Conservation (phyloP, 2,329 filamentous ascomycete species). For the Penicillium glabrum region DNA sequence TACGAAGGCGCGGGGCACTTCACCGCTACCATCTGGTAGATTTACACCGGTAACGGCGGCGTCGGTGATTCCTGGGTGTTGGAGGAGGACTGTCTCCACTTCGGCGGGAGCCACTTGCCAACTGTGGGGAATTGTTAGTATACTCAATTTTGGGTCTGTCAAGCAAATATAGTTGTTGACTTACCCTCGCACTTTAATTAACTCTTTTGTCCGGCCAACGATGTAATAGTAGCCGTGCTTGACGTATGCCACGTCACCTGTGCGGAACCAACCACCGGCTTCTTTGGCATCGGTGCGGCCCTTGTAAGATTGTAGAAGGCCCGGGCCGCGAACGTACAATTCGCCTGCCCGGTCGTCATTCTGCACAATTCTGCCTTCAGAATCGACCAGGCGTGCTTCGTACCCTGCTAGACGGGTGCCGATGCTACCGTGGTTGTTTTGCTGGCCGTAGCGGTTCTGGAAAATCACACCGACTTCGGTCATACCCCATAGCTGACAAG, state of each 20-base stretch:
- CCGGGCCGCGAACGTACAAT: conserved; percentile 41
- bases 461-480: conserved; percentile 53
- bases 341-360: conserved; percentile 39
- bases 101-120: conserved; percentile 53
- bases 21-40: conserved; percentile 31
- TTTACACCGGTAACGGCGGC: conserved; percentile 49
- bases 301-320: conserved; percentile 39
- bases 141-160: background rate
- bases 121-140: conserved; percentile 18
- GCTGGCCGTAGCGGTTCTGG: conserved; percentile 40
- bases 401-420: conserved; percentile 46
- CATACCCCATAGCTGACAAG: conserved; percentile 56
- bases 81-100: conserved; percentile 47
- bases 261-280: conserved; percentile 43
- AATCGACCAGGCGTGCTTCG: conserved; percentile 37
- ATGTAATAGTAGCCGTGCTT: conserved; percentile 40
- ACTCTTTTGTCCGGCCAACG: conserved; percentile 44
- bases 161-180: background rate
- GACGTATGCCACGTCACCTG: conserved; percentile 43
- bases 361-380: conserved; percentile 30
- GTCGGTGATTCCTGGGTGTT: conserved; percentile 46
- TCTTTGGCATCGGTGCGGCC: conserved; percentile 37
- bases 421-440: conserved; percentile 48
- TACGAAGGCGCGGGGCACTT: conserved; percentile 49
- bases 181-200: conserved; percentile 49